Evolutionary conservation across 2,329 filamentous ascomycete genomes (phyloP).

Genomic region (Incumbomyces delicatus): DNA sequence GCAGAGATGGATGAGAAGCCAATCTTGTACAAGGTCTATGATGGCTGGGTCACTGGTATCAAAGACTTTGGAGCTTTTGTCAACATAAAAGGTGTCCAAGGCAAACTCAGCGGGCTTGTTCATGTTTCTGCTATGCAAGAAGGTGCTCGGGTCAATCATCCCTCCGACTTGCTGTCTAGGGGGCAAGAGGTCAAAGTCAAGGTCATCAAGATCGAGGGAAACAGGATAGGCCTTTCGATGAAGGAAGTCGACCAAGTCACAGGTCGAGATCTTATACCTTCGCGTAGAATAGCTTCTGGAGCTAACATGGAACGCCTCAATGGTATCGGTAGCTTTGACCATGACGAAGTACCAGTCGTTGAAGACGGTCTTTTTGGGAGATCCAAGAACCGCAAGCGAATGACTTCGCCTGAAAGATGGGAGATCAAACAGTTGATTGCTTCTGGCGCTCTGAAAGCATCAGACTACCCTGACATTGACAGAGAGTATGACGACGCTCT

Average conservation of each 20-base stretch:
- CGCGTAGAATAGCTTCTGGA: slow-evolving; percentile 70
- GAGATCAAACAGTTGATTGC: slow-evolving; percentile 95
- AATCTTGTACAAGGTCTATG: slow-evolving; percentile 76
- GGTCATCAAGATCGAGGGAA: slow-evolving; percentile 74
- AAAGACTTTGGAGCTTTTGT: slow-evolving; percentile 97
- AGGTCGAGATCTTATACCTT: slow-evolving; percentile 71
- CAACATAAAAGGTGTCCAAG: slow-evolving; percentile 74
- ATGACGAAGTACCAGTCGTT: slow-evolving; percentile 56
- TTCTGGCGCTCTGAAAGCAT: slow-evolving; percentile 83
- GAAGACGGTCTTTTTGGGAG: slow-evolving; percentile 49
- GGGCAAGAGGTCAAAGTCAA: slow-evolving; percentile 89
- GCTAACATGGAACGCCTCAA: slow-evolving; percentile 80
- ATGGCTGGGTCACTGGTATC: slow-evolving; percentile 79
- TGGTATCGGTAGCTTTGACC: slow-evolving; percentile 34
- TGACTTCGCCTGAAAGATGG: slow-evolving; percentile 96
- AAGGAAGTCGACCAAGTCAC: slow-evolving; percentile 91
- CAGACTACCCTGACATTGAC: slow-evolving; percentile 88
- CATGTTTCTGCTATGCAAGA: slow-evolving; percentile 84
- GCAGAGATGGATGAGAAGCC: slow-evolving; percentile 74
- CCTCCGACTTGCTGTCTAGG: slow-evolving; percentile 71
- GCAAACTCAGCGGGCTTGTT: slow-evolving; percentile 85
- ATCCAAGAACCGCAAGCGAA: slow-evolving; percentile 67
- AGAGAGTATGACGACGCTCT: slow-evolving; percentile 86
- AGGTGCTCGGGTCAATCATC: slow-evolving; percentile 79
- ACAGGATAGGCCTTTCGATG: slow-evolving; percentile 82